Evolutionary conservation across 2,329 filamentous ascomycete species (phyloP), one percentile per base, ranked within the genome.

Genomic region (Metarhizium guizhouense): DNA sequence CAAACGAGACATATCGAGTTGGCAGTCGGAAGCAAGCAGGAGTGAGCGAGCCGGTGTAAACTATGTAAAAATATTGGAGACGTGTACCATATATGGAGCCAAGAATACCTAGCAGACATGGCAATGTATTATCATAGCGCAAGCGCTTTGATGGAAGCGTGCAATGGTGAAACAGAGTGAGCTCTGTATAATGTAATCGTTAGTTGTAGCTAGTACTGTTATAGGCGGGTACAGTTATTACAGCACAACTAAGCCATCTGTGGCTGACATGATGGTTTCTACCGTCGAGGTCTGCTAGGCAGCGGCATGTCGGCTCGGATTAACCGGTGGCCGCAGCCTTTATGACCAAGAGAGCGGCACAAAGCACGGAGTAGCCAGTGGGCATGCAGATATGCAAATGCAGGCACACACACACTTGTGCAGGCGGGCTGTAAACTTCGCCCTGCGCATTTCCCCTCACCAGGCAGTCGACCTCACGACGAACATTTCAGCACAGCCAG

Each of bases 401-500:
- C 30, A 51, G 14, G n/a, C 47, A 2, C 20, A 50, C 20, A 11
- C 7, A 14, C 5, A 40, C 49, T 8, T n/a, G 34, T 32, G 38
- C 36, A 50, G 51, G 40, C 45, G 56, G 60, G 45, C 58, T 57
- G 48, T 42, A 57, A 60, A 58, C 57, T 60, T 62, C 61, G 59
- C 61, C 61, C 65, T 67, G 63, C 63, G 65, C 64, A 68, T 63
- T 66, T 69, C 64, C 65, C 65, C 67, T 68, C 66, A 66, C 64
- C 62, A 51, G 63, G 62, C 64, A 61, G 60, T 55, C 60, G 59
- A 64, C 64, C 70, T 68, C 69, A 70, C 69, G 67, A 71, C 70
- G 71, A 70, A 75, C 67, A 73, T 74, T 70, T 76, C 72, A 74
- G 72, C 70, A 74, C 72, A 72, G 69, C 64, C 49, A n/a, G 38